Evolutionary conservation across 2,329 filamentous ascomycete genomes (phyloP).

Genomic region (Penicillium rolfsii): DNA sequence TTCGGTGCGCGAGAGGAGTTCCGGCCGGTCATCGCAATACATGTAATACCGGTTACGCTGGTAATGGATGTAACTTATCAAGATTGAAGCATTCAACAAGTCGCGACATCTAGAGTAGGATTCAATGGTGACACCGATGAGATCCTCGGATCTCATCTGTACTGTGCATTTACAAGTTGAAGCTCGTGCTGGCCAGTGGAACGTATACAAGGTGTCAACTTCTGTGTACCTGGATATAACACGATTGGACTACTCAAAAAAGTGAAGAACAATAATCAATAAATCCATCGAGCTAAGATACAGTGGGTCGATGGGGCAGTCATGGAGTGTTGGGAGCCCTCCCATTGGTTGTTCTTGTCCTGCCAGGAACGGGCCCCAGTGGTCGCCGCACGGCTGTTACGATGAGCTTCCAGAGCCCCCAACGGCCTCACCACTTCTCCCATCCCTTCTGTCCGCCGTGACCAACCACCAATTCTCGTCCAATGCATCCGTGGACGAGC

Average conservation of each 20-base stretch:
- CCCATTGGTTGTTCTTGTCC: constrained; percentile 1
- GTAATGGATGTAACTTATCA: not conserved
- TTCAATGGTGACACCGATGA: not conserved
- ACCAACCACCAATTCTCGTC: not conserved
- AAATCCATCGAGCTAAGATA: not conserved
- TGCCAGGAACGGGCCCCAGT: constrained; percentile 12
- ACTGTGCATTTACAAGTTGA: not conserved
- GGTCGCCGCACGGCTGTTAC: constrained; percentile 5
- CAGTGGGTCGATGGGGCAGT: constrained; percentile 8
- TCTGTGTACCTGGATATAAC: not conserved
- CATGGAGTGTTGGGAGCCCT: constrained; percentile 15
- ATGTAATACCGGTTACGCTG: not conserved
- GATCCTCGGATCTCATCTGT: not conserved
- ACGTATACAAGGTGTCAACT: too few species aligned
- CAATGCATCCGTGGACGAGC: too few species aligned
- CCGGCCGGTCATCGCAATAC: constrained; percentile 3
- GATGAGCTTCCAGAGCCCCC: constrained; percentile 10
- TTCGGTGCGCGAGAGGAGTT: not conserved
- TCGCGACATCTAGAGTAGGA: not conserved
- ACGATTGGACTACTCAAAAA: not conserved
- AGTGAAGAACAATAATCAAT: not conserved
- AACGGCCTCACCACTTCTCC: constrained; percentile 19
- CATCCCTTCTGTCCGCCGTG: constrained; percentile 15
- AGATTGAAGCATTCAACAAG: not conserved
- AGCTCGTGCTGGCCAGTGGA: not conserved